Evolutionary conservation across 192 early-diverging fungal genomes (phyloP), one percentile per base, ranked within the genome.

Genomic region (Bifiguratus adelaidae): DNA sequence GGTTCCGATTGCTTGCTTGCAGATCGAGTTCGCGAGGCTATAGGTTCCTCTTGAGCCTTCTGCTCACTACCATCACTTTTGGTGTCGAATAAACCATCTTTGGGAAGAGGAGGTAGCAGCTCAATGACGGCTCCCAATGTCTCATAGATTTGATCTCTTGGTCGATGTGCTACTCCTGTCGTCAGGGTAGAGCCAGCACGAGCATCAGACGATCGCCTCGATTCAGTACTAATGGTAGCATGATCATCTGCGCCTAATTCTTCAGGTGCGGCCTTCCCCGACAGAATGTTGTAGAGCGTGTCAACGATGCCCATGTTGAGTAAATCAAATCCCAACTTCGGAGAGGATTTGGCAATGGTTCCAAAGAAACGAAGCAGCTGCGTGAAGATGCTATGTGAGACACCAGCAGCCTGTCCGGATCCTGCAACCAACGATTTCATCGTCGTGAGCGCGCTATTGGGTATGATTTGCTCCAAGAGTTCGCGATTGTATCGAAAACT

Each of bases 101-200:
- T 66, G 0, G 80, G 78, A 8, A 86, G 54, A 4, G 67, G 26
- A 16, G 84, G 82, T 22, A 87, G 45, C 26, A 83, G 41, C 20
- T 80, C 73, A 6, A 61, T 60, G 12, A 80, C 63, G 16, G 80
- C 61, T 11, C 60, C 65, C 22, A 85, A 44, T 7, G 83, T 73
- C 45, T 81, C 70, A 21, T 60, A 48, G 4, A 83, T 37, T 27
- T 80, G 69, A 0, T 82, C 76, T 28, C 55, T 55, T 19, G 78
- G 56, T 7, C 68, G 60, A 33, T 33, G 8, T 8, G n/a, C 32
- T n/a, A 33, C n/a, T 8, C n/a, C 9, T 33, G 32, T n/a, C 9
- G n/a, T n/a, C n/a, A n/a, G n/a, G n/a, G n/a, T n/a, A 1, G 58
- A 49, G 2, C 55, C 52, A n/a, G n/a, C n/a, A n/a, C n/a, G n/a